These are phyloP conservation scores for Epichloe bromicola DNA, from an alignment of 2,329 filamentous ascomycete genomes.

Conservation along the genomic window DNA sequence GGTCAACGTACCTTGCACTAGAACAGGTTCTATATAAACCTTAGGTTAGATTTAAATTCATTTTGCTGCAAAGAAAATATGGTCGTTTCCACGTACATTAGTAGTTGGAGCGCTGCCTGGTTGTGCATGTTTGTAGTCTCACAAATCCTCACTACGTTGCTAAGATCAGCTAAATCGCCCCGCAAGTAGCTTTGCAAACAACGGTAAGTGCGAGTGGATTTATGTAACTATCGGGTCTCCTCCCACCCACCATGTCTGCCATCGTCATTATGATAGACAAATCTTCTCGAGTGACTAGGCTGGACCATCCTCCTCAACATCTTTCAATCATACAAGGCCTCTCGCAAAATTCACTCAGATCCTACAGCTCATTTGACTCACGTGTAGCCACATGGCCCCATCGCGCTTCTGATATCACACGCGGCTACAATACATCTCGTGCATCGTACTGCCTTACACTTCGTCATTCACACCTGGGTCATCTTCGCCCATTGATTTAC, in stretches of 20 bases:
- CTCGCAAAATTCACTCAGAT: not conserved
- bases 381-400: not conserved
- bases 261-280: not conserved
- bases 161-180: not conserved
- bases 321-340: not conserved
- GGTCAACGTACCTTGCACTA: not conserved
- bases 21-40: not conserved
- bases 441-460: not conserved
- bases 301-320: not conserved
- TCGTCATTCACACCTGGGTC: not conserved
- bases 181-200: not conserved
- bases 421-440: not conserved
- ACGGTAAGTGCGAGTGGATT: not conserved
- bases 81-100: not conserved
- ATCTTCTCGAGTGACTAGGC: not conserved
- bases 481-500: not conserved
- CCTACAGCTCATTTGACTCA: not conserved
- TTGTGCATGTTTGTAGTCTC: not conserved
- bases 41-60: not conserved
- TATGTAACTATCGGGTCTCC: conserved; percentile 4
- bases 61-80: not conserved
- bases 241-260: not conserved
- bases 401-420: not conserved
- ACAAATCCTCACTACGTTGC: not conserved
- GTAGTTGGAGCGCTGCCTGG: not conserved